phyloP scores from a whole-genome alignment of 257 asterid species.

The Solanum medicagineum region DNA sequence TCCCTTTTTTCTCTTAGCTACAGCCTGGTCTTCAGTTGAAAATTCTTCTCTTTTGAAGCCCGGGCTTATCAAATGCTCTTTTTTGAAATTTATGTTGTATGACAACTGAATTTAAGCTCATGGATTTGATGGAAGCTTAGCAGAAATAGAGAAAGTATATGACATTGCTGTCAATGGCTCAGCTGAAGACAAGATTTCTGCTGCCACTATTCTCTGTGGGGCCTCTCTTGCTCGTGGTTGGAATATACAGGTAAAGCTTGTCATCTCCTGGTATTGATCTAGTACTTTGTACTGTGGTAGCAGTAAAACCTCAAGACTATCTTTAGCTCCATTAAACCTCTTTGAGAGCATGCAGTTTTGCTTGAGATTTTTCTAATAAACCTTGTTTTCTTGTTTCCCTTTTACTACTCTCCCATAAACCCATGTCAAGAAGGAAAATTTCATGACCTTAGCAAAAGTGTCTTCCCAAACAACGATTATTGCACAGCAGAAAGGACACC shows the following conservation, averaged over 20 bases:
- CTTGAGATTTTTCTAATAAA: neutral
- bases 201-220: constrained; percentile 85
- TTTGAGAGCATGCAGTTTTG: neutral
- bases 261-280: neutral
- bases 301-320: neutral
- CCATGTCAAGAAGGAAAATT: neutral
- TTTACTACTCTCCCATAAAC: neutral
- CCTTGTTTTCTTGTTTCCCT: neutral
- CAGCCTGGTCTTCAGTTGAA: constrained; percentile 6
- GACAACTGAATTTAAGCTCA: constrained; percentile 47
- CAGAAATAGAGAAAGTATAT: constrained; percentile 88
- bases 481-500: neutral
- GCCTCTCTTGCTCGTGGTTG: constrained; percentile 95
- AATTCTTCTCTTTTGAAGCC: constrained; percentile 10
- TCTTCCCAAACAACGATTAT: neutral
- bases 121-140: constrained; percentile 81
- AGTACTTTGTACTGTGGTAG: neutral
- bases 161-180: constrained; percentile 83
- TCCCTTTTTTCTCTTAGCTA: neutral
- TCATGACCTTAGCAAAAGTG: neutral
- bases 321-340: neutral
- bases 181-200: constrained; percentile 87
- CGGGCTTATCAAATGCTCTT: constrained; percentile 1
- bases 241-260: constrained; percentile 78
- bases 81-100: constrained; percentile 9